Conservation (phyloP, 1,139 yeast genomes). For the Debaryomycetaceae sp. region DNA sequence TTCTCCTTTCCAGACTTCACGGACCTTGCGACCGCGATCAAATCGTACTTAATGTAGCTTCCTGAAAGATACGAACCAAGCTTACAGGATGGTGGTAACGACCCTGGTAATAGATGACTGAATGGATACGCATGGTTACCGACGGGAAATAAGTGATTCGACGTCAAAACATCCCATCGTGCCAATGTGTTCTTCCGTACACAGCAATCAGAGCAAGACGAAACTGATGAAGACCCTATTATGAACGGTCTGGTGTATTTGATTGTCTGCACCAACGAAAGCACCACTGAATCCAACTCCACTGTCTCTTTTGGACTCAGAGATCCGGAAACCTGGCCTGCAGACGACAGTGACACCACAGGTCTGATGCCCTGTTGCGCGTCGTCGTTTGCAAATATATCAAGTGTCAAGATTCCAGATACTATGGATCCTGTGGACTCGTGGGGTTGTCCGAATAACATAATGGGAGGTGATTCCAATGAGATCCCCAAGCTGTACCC, state of each 20-base stretch:
- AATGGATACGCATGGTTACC: conserved; percentile 90
- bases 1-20: conserved; percentile 24
- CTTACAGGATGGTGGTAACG: conserved; percentile 76
- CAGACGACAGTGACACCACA: conserved; percentile 3
- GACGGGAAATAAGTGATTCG: conserved; percentile 49
- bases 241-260: conserved; percentile 62
- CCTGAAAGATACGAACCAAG: conserved; percentile 53
- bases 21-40: conserved; percentile 55
- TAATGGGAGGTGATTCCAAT: conserved; percentile 88
- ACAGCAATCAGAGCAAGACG: conserved; percentile 57
- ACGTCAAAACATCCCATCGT: conserved; percentile 79
- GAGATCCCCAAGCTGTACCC: conserved; percentile 43
- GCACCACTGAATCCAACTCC: conserved; percentile 52
- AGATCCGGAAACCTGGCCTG: neutral
- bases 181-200: conserved; percentile 60
- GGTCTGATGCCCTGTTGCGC: neutral
- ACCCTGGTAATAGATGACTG: conserved; percentile 87
- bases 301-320: conserved; percentile 16
- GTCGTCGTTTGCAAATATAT: conserved; percentile 7
- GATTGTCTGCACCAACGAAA: conserved; percentile 69
- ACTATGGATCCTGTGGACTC: conserved; percentile 86
- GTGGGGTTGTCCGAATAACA: conserved; percentile 71
- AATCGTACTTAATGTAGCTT: conserved; percentile 64
- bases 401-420: conserved; percentile 60
- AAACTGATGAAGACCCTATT: conserved; percentile 48